These are phyloP conservation scores for Hyphodiscus hymeniophilus DNA, from an alignment of 495 filamentous ascomycete genomes.

Conservation along the genomic window DNA sequence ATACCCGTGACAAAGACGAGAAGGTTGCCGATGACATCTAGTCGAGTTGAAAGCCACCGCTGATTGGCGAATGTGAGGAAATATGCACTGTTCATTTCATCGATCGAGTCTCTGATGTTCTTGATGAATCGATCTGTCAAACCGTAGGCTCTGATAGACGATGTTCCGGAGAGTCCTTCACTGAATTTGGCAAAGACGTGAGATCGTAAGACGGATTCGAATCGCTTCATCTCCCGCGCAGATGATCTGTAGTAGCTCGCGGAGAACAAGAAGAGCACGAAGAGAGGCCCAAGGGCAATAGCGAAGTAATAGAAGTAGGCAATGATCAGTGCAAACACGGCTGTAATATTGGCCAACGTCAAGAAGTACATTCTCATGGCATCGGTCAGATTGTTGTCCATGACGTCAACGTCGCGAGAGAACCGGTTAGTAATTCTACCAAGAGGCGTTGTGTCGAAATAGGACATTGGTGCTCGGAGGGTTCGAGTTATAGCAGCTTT, in stretches of 20 bases:
- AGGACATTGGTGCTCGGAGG: slow-evolving; percentile 87
- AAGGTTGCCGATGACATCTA: slow-evolving; percentile 74
- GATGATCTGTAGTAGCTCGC: slow-evolving; percentile 85
- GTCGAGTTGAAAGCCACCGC: slow-evolving; percentile 76
- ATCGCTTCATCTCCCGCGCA: slow-evolving; percentile 87
- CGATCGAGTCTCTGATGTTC: slow-evolving; percentile 63
- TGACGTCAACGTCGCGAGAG: slow-evolving; percentile 86
- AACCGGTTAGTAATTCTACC: slow-evolving; percentile 98
- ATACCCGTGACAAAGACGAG: slow-evolving; percentile 84
- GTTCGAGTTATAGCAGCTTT: slow-evolving; percentile 72
- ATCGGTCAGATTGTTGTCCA: slow-evolving; percentile 90
- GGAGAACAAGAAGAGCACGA: slow-evolving; percentile 72
- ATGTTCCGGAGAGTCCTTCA: slow-evolving; percentile 75
- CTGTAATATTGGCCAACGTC: slow-evolving; percentile 67
- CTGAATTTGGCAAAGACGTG: slow-evolving; percentile 84
- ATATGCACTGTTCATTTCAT: slow-evolving; percentile 89
- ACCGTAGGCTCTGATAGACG: slow-evolving; percentile 84
- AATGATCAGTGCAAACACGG: slow-evolving; percentile 82
- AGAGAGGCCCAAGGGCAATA: slow-evolving; percentile 77
- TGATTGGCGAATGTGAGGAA: slow-evolving; percentile 93
- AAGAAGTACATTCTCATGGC: slow-evolving; percentile 90
- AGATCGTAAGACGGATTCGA: slow-evolving; percentile 83
- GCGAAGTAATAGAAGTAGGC: slow-evolving; percentile 91
- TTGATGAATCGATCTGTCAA: slow-evolving; percentile 61
- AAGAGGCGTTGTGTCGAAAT: slow-evolving; percentile 94